Base-by-base conservation (phyloP, 2,329 filamentous ascomycete species). In the Epichloe coenophiala region DNA sequence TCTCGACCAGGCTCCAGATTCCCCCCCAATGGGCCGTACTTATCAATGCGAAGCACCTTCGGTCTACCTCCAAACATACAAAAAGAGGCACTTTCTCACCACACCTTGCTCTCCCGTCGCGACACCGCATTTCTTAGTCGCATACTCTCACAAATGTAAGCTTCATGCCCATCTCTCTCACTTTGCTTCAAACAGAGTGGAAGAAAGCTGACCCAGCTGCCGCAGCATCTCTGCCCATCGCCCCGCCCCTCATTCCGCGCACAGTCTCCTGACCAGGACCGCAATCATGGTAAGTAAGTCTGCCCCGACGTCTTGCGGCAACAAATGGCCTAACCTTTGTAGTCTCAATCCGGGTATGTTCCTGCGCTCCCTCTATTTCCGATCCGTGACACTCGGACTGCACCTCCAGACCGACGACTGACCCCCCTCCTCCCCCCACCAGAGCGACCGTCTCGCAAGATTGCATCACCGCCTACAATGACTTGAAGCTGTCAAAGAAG, bases 401-500 rank as follows among this genome's bases (percentile, higher is more conserved):
- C 44, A 36, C 12, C 49, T 51, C 21, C 39, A 21, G 51, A 50
- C 55, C 53, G 50, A 58, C 55, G 54, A 57, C 54, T 51, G 37
- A 51, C 47, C 21, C 7, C 7, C 39, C 8, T n/a, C 5, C 12
- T 13, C 21, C 19, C 19, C 31, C 35, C 45, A 46, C 17, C 69
- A 89, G 85, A 77, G 84, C 85, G 60, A 76, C 76, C 66, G 81
- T 89, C 62, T 72, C 77, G 58, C 76, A 79, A 65, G 84, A 90
- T 53, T 89, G 85, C 78, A 79, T 81, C 66, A 67, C 68, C 59
- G 69, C 73, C 54, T 91, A 84, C 78, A 88, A 90, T 70, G 83
- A 90, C 60, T 78, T 91, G 59, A 91, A 91, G 80, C 81, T 89
- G 60, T 76, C 71, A 71, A 89, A 89, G 72, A 81, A 80, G 74